Conservation (phyloP, 2,329 filamentous ascomycete species). For the Alternaria conjuncta region DNA sequence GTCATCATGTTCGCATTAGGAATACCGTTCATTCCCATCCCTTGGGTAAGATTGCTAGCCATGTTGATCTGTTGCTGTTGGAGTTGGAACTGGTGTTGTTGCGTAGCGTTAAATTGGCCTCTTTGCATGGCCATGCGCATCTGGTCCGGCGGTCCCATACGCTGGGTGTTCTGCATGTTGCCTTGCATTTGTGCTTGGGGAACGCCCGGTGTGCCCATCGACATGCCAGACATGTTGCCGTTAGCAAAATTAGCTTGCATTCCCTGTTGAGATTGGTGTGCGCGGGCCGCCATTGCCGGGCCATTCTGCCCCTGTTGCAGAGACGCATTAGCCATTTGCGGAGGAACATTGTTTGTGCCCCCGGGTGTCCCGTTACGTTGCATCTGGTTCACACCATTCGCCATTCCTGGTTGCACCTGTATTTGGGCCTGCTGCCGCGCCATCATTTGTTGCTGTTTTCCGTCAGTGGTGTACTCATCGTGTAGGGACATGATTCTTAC, state of each 20-base stretch:
- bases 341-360: constrained; percentile 34
- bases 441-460: constrained; percentile 42
- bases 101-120: constrained; percentile 40
- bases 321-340: constrained; percentile 38
- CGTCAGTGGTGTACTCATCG: constrained; percentile 15
- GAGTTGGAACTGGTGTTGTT: constrained; percentile 46
- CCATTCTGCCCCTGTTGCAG: constrained; percentile 40
- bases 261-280: constrained; percentile 49
- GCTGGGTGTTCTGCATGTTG: constrained; percentile 62
- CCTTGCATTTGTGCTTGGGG: constrained; percentile 74
- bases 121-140: constrained; percentile 50
- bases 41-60: constrained; percentile 41
- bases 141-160: constrained; percentile 58
- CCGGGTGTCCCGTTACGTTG: constrained; percentile 52
- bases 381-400: constrained; percentile 49
- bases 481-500: constrained; percentile 41
- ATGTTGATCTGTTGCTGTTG: constrained; percentile 49
- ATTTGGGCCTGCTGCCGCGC: constrained; percentile 48
- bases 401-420: constrained; percentile 48
- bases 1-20: constrained; percentile 47
- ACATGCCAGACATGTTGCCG: constrained; percentile 58
- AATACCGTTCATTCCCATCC: constrained; percentile 43
- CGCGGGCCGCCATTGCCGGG: constrained; percentile 42
- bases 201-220: constrained; percentile 63
- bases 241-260: constrained; percentile 58